Evolutionary conservation across 2,329 filamentous ascomycete species (phyloP), one percentile per base, ranked within the genome.

Genomic region (Colletotrichum gloeosporioides): DNA sequence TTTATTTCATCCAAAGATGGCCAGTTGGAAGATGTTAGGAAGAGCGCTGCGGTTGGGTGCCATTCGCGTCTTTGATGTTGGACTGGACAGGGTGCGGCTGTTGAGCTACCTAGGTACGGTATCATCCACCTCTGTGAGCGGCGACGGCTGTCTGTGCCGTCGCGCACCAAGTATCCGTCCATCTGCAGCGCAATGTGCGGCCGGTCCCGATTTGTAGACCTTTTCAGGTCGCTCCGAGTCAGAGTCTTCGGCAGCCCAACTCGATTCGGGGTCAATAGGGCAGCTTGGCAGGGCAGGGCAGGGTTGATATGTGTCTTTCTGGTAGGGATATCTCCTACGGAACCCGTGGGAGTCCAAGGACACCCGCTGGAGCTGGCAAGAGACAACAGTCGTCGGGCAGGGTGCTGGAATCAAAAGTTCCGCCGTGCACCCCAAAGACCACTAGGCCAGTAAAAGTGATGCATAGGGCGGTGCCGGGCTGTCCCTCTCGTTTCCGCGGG

Each of bases 401-500:
- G 44, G 44, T 65, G 44, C 64, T 69, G 22, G 22, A 73, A 64
- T 32, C 36, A 69, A 69, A 76, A 69, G 73, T 76, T 74, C 64
- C 32, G 32, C 64, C 18, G 44, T 69, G 65, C 27, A 71, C 62
- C 31, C 73, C 57, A 55, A 32, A 62, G 57, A 34, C 53, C 75
- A 66, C 75, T 75, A 77, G 72, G 27, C 75, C 61, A 53, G 65
- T 65, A 61, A 59, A 39, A 55, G 64, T 67, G 71, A 64, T 55
- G 75, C 61, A 71, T 61, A 77, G 71, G 66, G 75, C 75, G 66
- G 59, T 62, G 71, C 70, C 73, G 64, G 73, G 57, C 64, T 69
- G 59, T 69, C 53, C 74, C 34, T 73, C 57, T 69, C 71, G n/a
- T 75, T 71, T 77, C 71, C 61, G 49, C 66, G 31, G 66, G 34